Conservation (phyloP, 2,329 filamentous ascomycete species). For the Fonsecaea nubica region DNA sequence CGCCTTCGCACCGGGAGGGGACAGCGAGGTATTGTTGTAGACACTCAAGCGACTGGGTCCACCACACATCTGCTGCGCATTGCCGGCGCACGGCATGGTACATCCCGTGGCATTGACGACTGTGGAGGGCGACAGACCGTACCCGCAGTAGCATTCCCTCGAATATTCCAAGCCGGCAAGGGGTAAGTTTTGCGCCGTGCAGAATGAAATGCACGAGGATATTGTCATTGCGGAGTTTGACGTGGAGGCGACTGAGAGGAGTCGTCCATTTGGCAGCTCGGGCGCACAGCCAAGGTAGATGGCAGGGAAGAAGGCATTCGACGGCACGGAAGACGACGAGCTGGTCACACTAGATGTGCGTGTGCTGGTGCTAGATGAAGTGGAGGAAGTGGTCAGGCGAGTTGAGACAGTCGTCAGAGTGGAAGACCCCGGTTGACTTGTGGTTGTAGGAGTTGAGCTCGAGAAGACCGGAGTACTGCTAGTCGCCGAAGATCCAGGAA, state of each 20-base stretch:
- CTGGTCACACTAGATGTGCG: neutral
- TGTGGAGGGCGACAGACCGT: slow-evolving; percentile 21
- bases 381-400: neutral
- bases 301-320: slow-evolving; percentile 23
- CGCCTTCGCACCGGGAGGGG: slow-evolving; percentile 27
- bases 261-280: slow-evolving; percentile 41
- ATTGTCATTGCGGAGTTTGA: slow-evolving; percentile 56
- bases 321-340: neutral
- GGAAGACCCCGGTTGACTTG: neutral
- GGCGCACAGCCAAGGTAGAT: slow-evolving; percentile 30
- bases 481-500: neutral
- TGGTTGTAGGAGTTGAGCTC: neutral
- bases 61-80: slow-evolving; percentile 39
- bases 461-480: neutral
- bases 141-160: slow-evolving; percentile 46
- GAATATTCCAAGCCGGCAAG: slow-evolving; percentile 45
- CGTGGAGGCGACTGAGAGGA: slow-evolving; percentile 53
- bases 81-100: slow-evolving; percentile 40
- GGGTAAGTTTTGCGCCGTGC: slow-evolving; percentile 32
- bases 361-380: slow-evolving; percentile 2
- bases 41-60: slow-evolving; percentile 36
- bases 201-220: slow-evolving; percentile 42
- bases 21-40: slow-evolving; percentile 32
- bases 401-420: slow-evolving; percentile 9
- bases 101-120: slow-evolving; percentile 35